Evolutionary conservation across 2,329 filamentous ascomycete species (phyloP), one percentile per base, ranked within the genome.

Genomic region (Aureobasidium sp.): DNA sequence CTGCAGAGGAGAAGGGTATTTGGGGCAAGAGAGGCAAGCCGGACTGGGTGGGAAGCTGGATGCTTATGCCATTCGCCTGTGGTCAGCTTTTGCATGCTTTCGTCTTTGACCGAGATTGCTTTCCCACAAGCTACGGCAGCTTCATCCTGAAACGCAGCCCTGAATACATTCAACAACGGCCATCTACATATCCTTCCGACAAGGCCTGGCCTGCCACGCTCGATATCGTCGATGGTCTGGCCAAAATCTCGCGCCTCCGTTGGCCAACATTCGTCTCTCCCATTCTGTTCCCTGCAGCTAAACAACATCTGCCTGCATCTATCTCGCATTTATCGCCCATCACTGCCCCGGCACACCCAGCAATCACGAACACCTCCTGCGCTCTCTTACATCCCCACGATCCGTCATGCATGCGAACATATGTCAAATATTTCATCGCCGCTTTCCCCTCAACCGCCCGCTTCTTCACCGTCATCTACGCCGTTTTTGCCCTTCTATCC

Each of bases 191-290:
- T 69, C 87, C 92, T 0, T 71, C 77, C 0, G 77, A 80, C 41
- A 77, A 90, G 29, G 78, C 79, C 36, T 97, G 93, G 92, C 94
- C 92, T 1, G 80, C 78, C 44, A 82, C 86, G 1, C 84, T 87
- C 69, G 84, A 91, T 64, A 87, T 97, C 32, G 84, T 95, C 12
- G 89, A 96, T 67, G 91, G 84, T 52, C 76, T 99, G 17, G 90
- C 87, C 4, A 82, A 88, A 67, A 93, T 97, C 79, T 90, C 92
- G 17, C 83, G 83, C 66, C 81, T 93, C 26, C 85, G 85, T 71
- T 97, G 93, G 90, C 93, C 92, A 81, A 88, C 87, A 0, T 96
- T 92, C 73, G 81, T 89, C 56, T 93, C 90, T 0, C 93, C 93
- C 0, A 93, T 92, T 44, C 82, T 97, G 63, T 96, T 95, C 74